A percentile compares a stretch with the other conserved stretches of the same genome.
Evolutionary conservation across 371 early-diverging fungal genomes (phyloP).

Genomic region (Mucor mucedo): DNA sequence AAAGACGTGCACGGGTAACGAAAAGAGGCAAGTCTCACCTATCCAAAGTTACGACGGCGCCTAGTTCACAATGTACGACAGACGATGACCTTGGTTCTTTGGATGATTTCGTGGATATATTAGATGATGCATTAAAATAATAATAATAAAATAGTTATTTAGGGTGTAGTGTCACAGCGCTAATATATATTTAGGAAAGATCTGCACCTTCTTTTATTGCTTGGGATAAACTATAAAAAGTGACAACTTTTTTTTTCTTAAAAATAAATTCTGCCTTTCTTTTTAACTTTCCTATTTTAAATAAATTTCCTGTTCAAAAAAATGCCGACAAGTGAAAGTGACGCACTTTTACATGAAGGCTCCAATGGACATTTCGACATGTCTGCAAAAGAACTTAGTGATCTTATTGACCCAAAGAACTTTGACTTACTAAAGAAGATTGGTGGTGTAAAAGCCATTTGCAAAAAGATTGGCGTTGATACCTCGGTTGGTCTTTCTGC

Average conservation of each 20-base stretch:
- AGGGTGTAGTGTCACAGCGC: not conserved
- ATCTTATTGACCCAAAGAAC: constrained; percentile 76
- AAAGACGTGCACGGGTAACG: constrained; percentile 4
- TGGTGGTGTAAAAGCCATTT: constrained; percentile 70
- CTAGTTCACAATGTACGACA: constrained; percentile 18
- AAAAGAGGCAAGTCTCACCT: constrained; percentile 36
- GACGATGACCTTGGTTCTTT: constrained; percentile 32
- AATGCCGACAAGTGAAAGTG: constrained; percentile 30
- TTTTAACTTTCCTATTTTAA: constrained; percentile 19
- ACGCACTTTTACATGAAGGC: constrained; percentile 33
- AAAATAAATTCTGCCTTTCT: constrained; percentile 5
- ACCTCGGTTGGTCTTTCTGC: constrained; percentile 65
- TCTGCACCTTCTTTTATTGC: not conserved
- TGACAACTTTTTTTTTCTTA: not conserved
- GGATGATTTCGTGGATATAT: constrained; percentile 44
- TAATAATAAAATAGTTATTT: not conserved
- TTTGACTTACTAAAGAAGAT: constrained; percentile 63
- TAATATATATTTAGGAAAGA: constrained; percentile 3
- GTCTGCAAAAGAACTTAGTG: constrained; percentile 50
- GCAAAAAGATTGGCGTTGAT: constrained; percentile 68
- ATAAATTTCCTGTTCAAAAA: constrained; percentile 13
- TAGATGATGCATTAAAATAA: constrained; percentile 44
- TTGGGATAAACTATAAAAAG: not conserved
- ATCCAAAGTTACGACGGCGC: constrained; percentile 37
- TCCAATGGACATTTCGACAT: constrained; percentile 46